These are phyloP conservation scores for Globisporangium ultimum DNA, from an alignment of 352 stramenopile genomes.

Conservation along the genomic window DNA sequence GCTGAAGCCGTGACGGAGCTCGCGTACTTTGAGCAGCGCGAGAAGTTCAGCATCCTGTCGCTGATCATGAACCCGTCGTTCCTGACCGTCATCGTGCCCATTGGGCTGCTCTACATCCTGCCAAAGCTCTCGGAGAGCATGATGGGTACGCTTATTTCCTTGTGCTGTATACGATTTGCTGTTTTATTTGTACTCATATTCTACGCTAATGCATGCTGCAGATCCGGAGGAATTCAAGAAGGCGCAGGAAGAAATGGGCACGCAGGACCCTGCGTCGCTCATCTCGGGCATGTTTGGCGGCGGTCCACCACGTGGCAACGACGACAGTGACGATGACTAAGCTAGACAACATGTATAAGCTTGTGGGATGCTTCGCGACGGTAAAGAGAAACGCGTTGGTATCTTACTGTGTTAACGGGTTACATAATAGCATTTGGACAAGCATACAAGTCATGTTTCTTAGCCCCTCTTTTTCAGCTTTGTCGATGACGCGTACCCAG, in stretches of 20 bases:
- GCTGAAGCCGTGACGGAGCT: conserved; percentile 66
- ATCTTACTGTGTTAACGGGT: too few species aligned
- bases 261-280: conserved; percentile 61
- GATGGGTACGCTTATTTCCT: conserved; percentile 42
- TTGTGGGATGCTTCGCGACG: too few species aligned
- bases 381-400: too few species aligned
- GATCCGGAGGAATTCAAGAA: conserved; percentile 87
- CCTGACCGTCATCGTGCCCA: conserved; percentile 71
- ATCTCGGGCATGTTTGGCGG: conserved; percentile 76
- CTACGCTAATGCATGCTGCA: conserved; percentile 12
- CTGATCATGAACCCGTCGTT: conserved; percentile 83
- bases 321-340: conserved; percentile 78
- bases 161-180: background rate
- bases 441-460: too few species aligned
- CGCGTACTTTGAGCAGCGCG: conserved; percentile 80
- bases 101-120: conserved; percentile 74
- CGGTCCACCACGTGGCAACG: conserved; percentile 28
- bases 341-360: background rate
- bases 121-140: conserved; percentile 78
- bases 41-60: conserved; percentile 76
- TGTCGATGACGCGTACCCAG: too few species aligned
- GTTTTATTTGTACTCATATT: background rate
- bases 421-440: too few species aligned
- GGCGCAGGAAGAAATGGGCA: conserved; percentile 79
- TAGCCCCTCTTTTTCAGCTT: too few species aligned